Base-by-base conservation (phyloP, 768 basidiomycete species). In the Amanita pallidorosea region DNA sequence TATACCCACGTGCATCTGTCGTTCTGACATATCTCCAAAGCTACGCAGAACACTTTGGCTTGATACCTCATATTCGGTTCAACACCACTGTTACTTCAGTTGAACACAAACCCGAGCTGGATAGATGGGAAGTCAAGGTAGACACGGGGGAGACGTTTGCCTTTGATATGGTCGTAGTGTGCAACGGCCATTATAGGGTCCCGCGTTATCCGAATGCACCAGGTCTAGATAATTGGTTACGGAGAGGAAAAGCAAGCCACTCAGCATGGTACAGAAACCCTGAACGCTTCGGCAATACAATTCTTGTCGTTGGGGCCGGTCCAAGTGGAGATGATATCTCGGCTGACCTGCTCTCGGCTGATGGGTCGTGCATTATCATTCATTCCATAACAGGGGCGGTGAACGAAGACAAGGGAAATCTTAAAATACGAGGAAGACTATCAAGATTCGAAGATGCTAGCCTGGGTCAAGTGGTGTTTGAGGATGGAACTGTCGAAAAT, bases 241-340 rank as follows among this genome's bases (percentile, higher is more conserved):
- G 61, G 1, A 56, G 64, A 4, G 67, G 73, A 20, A 75, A 67
- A 49, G 83, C 81, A 0, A 70, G 64, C 2, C 88, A 92, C 62
- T 77, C 88, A 0, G 75, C 77, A 4, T 82, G 72, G 68, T 91
- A 88, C 60, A 74, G 86, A 31, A 71, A 65, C 41, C 81, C 82
- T 1, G 50, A 58, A 17, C 58, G 66, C 73, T 29, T 72, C 47
- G 58, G 77, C 54, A 54, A 65, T n/a, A 70, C 9, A 31, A 4
- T 79, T 4, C 63, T 79, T 5, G 68, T 77, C 13, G 67, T 77
- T 7, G 75, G 76, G 2, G 68, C 61, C 20, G 81, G 81, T 1
- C 83, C 87, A 0, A 88, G 85, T 45, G 87, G 85, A 2, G 65
- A 55, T 9, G 89, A 92, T 54, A 79, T 91, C 57, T 65, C 72